These are phyloP conservation scores for Moricandia moricandioides DNA, from an alignment of 345 rosid genomes.

Conservation along the genomic window DNA sequence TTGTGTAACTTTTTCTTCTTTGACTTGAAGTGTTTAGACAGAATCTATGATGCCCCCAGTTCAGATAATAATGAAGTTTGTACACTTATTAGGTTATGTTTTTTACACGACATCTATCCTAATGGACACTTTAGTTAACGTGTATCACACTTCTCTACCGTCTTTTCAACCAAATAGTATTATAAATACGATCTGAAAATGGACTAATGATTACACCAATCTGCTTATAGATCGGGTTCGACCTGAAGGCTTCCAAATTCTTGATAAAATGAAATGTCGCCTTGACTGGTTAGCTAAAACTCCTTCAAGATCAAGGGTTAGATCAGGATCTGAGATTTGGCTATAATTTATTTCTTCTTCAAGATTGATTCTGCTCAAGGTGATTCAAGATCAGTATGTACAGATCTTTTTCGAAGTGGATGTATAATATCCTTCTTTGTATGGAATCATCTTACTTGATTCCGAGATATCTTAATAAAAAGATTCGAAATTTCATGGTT, in stretches of 20 bases:
- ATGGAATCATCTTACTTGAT: not conserved
- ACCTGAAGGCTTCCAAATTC: too few relatives aligned
- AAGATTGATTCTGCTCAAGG: not conserved
- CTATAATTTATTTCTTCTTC: not conserved
- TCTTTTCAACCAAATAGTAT: not conserved
- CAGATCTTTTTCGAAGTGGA: not conserved
- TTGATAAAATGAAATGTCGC: not conserved
- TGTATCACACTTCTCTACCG: not conserved
- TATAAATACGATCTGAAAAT: not conserved
- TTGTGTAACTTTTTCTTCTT: conserved; percentile 13
- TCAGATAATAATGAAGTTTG: not conserved
- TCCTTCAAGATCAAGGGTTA: too few relatives aligned
- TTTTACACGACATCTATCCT: not conserved
- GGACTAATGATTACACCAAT: not conserved
- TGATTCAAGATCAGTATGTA: not conserved
- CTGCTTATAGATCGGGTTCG: not conserved
- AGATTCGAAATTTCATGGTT: not conserved
- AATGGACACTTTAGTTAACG: not conserved
- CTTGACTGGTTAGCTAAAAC: not conserved
- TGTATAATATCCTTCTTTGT: not conserved
- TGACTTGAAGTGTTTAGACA: conserved; percentile 13
- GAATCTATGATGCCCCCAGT: not conserved
- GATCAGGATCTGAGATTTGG: not conserved
- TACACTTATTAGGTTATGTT: not conserved
- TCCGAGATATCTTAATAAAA: not conserved